Evolutionary conservation across 257 asterid species (phyloP), one percentile per base, ranked within the genome.

Genomic region (Scutellaria galericulata): DNA sequence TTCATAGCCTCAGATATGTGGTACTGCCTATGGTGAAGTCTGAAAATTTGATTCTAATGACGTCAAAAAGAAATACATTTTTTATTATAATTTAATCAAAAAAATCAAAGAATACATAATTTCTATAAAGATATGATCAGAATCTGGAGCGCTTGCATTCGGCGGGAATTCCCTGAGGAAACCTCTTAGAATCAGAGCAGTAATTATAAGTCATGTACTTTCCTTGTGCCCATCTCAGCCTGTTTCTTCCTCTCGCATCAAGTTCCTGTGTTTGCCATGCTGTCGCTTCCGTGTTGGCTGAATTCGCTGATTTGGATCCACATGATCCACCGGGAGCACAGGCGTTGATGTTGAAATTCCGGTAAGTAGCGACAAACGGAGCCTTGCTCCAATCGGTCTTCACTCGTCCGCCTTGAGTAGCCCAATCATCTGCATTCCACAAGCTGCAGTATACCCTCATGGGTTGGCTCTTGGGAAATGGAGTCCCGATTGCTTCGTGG

Each of bases 371-470:
- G 9, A 71, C 41, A 27, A 71, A 71, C 0, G 68, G 75, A 11
- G 68, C 75, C 47, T 71, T 59, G 10, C 14, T 59, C 75, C 75
- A 71, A 14, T 71, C 65, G 9, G 74, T 15, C 41, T 70, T 70
- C 1, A 70, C 73, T 5, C 64, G 64, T 5, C 73, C 73, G 24
- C 72, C 68, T 18, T 62, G 68, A 0, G 68, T 62, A 4, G 68
- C 68, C 73, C 73, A 68, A 42, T 68, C 73, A 8, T 68, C 66
- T 12, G 74, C 66, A 7, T 59, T 71, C 75, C 76, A 61, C 46
- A 72, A 9, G 63, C 76, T 72, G 76, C 76, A 72, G 66, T 53
- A 53, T 0, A 73, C 72, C 1, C 66, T 73, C 77, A 73, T 64
- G 27, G 50, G 4, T 52, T 64, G 77, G 22, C 14, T 42, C n/a